Evolutionary conservation across 352 stramenopile species (phyloP).

Genomic region (Thalassiosira ordinaria): DNA sequence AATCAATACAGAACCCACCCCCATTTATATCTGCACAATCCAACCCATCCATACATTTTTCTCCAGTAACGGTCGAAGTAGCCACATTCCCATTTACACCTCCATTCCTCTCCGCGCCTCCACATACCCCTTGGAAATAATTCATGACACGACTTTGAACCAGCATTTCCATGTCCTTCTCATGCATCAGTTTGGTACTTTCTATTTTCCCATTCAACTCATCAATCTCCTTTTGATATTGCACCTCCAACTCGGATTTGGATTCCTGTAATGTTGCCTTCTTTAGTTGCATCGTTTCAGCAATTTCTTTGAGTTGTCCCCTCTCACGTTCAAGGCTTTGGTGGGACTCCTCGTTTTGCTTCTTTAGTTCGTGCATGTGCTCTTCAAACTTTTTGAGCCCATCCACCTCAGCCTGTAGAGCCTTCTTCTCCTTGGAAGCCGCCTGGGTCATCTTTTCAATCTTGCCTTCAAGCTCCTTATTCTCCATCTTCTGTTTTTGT

Average conservation of each 20-base stretch:
- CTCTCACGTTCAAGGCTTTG: slow-evolving; percentile 41
- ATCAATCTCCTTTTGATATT: slow-evolving; percentile 49
- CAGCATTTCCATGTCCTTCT: slow-evolving; percentile 43
- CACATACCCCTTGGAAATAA: slow-evolving; percentile 21
- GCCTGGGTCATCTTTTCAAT: slow-evolving; percentile 55
- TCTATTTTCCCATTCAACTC: slow-evolving; percentile 52
- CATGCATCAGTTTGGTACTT: slow-evolving; percentile 26
- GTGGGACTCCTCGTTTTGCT: slow-evolving; percentile 29
- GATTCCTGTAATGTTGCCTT: slow-evolving; percentile 45
- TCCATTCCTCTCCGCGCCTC: too few species aligned
- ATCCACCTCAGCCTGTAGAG: slow-evolving; percentile 42
- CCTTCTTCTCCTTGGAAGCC: slow-evolving; percentile 49
- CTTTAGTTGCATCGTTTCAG: slow-evolving; percentile 33
- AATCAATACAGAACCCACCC: too few species aligned
- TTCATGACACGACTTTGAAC: slow-evolving; percentile 36
- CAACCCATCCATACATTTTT: too few species aligned
- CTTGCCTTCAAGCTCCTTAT: slow-evolving; percentile 52
- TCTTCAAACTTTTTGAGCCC: slow-evolving; percentile 54
- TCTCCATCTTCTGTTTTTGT: slow-evolving; percentile 52
- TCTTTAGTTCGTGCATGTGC: slow-evolving; percentile 22
- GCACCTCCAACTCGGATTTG: slow-evolving; percentile 31
- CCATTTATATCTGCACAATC: too few species aligned
- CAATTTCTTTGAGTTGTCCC: slow-evolving; percentile 26
- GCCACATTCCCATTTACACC: too few species aligned
- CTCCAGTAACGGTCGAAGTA: too few species aligned